Percentiles rank a stretch among this genome's conserved stretches.
phyloP scores from a whole-genome alignment of 805 yeast species.

The Maudiozyma turicensis region DNA sequence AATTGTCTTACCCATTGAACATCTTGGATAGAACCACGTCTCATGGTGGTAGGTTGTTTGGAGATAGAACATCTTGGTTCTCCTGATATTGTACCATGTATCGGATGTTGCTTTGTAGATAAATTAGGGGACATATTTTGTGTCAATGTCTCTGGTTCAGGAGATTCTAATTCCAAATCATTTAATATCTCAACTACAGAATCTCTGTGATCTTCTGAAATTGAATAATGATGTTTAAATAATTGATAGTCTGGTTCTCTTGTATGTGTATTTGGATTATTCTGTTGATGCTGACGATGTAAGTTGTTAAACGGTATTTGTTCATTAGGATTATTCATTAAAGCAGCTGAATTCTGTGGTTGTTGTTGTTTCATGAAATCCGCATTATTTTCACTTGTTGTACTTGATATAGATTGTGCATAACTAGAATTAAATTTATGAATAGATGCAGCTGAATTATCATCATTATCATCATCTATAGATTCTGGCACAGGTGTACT shows the following conservation, averaged over 20 bases:
- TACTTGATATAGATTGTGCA: not conserved
- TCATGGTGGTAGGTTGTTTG: constrained; percentile 2
- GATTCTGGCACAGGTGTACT: constrained; percentile 9
- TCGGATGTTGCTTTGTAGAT: not conserved
- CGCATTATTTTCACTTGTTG: not conserved
- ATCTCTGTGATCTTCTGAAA: constrained; percentile 18
- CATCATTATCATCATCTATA: not conserved
- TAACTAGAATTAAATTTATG: not conserved
- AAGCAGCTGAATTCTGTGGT: not conserved
- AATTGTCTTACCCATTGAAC: constrained; percentile 26
- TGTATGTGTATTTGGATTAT: not conserved
- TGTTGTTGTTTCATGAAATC: not conserved
- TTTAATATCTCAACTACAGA: constrained; percentile 16
- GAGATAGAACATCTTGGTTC: not conserved
- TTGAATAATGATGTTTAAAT: constrained; percentile 22
- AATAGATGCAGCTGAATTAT: not conserved
- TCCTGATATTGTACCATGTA: not conserved
- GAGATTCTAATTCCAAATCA: constrained; percentile 11
- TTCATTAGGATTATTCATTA: not conserved
- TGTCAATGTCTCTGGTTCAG: not conserved
- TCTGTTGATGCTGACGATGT: not conserved
- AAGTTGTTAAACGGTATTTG: not conserved
- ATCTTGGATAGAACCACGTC: constrained; percentile 26
- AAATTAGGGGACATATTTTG: not conserved
- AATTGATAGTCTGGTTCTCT: constrained; percentile 13